Base-by-base conservation (phyloP, 2,329 filamentous ascomycete genomes). In the Daldinia eschscholtzii region DNA sequence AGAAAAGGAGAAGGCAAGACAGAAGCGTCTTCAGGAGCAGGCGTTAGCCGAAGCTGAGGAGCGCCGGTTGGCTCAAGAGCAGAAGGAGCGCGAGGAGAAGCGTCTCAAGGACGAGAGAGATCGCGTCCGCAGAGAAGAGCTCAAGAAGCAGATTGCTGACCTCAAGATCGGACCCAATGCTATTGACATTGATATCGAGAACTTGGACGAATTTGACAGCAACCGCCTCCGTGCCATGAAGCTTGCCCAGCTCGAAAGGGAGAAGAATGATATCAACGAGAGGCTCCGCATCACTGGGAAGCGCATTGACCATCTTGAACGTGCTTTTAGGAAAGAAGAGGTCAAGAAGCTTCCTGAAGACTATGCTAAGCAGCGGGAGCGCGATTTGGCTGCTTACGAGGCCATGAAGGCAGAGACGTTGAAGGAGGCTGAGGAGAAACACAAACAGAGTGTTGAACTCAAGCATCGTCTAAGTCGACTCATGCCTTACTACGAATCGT, bases 181-280 rank as follows among this genome's bases (percentile, higher is more conserved):
- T 57, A 82, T 90, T 48, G 86, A 91, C 72, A 91, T 98, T 70
- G 93, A 94, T 75, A 82, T 93, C 64, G 91, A 92, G 64, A 90
- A 98, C 76, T 86, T 98, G 62, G 91, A 96, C 70, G 93, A 93
- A 72, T 88, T 98, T 64, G 94, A 98, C 81, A 93, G 91, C 80
- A 94, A 93, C 81, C 91, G 92, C 72, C 92, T 99, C 75, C 94
- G 96, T 80, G 92, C 93, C 74, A 92, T 99, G 84, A 98, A 98
- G 86, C 88, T 99, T 65, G 92, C 93, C 68, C 95, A 97, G 82
- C 89, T 99, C 10, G 96, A 98, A 84, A 94, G 95, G 76, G 96
- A 98, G 86, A 99, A 98, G 91, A 97, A 95, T 78, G 94, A 96
- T 78, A 90, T 98, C 74, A 93, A 92, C 72, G 94, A 98, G 83